A percentile compares a stretch with the other conserved stretches of the same genome.
Conservation (phyloP, 768 basidiomycete genomes). For the Tylopilus subfusipes region DNA sequence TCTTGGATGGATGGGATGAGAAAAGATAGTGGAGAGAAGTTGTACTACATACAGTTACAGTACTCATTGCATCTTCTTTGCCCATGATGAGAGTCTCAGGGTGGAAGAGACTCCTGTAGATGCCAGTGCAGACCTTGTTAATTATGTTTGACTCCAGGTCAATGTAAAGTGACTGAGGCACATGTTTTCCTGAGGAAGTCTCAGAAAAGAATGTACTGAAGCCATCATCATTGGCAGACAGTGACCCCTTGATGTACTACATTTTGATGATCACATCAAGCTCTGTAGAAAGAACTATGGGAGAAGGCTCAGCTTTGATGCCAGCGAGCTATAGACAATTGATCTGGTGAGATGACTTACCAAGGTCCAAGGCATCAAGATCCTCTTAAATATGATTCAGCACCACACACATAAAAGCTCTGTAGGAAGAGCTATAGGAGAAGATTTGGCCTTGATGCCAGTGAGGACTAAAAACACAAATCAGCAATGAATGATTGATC, state of each 20-base stretch:
- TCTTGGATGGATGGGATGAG: constrained; percentile 46
- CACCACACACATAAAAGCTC: too few species aligned
- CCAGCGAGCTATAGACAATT: too few species aligned
- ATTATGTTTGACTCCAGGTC: constrained; percentile 97
- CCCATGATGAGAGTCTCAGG: constrained; percentile 98
- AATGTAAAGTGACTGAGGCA: constrained; percentile 95
- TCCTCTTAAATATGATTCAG: too few species aligned
- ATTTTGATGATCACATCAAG: too few species aligned
- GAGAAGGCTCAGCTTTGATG: too few species aligned
- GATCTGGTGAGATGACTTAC: too few species aligned
- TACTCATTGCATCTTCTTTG: constrained; percentile 99
- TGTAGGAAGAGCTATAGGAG: too few species aligned
- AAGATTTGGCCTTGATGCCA: too few species aligned
- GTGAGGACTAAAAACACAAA: too few species aligned
- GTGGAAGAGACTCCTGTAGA: constrained; percentile 97
- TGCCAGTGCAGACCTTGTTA: constrained; percentile 94
- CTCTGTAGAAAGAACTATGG: too few species aligned
- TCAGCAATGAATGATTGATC: too few species aligned
- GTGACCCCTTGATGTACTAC: constrained; percentile 69
- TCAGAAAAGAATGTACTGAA: constrained; percentile 99
- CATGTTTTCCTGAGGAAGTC: constrained; percentile 93
- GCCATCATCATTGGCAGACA: constrained; percentile 76
- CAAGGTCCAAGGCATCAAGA: too few species aligned
- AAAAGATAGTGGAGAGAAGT: not conserved
- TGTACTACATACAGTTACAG: constrained; percentile 67